Evolutionary conservation across 495 filamentous ascomycete genomes (phyloP), one percentile per base, ranked within the genome.

Genomic region (Pseudotulostoma volvatum): DNA sequence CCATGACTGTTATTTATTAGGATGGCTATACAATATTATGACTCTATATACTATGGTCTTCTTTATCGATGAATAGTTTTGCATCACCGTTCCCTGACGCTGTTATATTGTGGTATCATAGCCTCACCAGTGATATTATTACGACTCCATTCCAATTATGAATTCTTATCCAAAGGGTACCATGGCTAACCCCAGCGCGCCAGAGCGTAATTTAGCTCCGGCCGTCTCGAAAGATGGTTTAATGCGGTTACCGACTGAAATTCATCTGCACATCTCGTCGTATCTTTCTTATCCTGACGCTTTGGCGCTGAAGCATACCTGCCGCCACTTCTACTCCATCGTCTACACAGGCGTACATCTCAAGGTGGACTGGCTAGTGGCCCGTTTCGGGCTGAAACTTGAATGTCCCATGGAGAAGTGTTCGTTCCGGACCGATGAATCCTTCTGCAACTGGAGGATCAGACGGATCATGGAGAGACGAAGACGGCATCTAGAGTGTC

Each of bases 201-300:
- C n/a, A n/a, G n/a, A n/a, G n/a, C n/a, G n/a, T n/a, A n/a, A n/a
- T n/a, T n/a, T n/a, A n/a, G n/a, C n/a, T n/a, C n/a, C n/a, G n/a
- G n/a, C n/a, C n/a, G n/a, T n/a, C n/a, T n/a, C n/a, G n/a, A n/a
- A n/a, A n/a, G n/a, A n/a, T n/a, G 40, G 25, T 5, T 45, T 70
- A 1, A 57, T 60, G 52, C 41, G 47, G 31, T 63, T 82, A 7
- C 77, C 77, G 2, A 62, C 73, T 16, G 77, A 82, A 48, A 66
- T 82, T 18, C 77, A 80, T 66, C 19, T 76, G 51, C 47, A 88
- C 74, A 70, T 94, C 70, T 64, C 86, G 75, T 47, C 82, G 53
- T 44, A 84, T 71, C 60, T 94, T 77, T 43, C 81, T 56, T 49
- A 81, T 61, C 54, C 86, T 49, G 61, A 87, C 79, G 53, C 78